Conservation (phyloP, 345 rosid species). For the Citrus mangshanensis region DNA sequence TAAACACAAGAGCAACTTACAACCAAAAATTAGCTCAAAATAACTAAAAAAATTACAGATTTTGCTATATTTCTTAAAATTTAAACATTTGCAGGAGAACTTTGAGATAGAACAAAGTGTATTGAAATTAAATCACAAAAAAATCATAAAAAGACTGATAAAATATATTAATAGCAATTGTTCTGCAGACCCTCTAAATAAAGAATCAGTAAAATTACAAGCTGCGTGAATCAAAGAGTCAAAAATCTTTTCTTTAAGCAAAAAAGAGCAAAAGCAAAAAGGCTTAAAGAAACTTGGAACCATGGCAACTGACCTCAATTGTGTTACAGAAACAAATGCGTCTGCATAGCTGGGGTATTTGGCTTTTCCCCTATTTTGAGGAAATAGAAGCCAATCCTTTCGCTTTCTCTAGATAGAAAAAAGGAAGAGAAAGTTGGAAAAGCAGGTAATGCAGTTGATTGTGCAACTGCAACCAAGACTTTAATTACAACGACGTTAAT, state of each 20-base stretch:
- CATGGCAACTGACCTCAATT: neutral
- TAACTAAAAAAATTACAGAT: neutral
- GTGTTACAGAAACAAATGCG: neutral
- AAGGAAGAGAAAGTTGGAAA: neutral
- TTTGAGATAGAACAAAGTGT: neutral
- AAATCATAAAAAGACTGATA: neutral
- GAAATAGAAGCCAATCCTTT: neutral
- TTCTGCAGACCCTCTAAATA: neutral
- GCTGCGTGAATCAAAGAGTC: neutral
- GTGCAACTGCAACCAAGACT: neutral
- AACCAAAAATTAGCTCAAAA: neutral
- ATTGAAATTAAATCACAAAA: neutral
- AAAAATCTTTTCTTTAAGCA: neutral
- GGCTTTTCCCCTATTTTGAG: neutral
- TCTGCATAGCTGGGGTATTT: neutral
- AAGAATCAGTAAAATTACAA: neutral
- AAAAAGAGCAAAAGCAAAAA: slow-evolving; percentile 4
- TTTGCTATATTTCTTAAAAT: neutral
- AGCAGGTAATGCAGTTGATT: neutral
- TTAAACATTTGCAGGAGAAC: neutral
- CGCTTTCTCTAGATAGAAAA: neutral
- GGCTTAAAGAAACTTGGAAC: neutral
- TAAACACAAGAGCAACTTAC: neutral
- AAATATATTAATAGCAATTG: neutral
- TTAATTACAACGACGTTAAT: neutral